Conservation (phyloP, 805 yeast species). For the Kluyveromyces siamensis region DNA sequence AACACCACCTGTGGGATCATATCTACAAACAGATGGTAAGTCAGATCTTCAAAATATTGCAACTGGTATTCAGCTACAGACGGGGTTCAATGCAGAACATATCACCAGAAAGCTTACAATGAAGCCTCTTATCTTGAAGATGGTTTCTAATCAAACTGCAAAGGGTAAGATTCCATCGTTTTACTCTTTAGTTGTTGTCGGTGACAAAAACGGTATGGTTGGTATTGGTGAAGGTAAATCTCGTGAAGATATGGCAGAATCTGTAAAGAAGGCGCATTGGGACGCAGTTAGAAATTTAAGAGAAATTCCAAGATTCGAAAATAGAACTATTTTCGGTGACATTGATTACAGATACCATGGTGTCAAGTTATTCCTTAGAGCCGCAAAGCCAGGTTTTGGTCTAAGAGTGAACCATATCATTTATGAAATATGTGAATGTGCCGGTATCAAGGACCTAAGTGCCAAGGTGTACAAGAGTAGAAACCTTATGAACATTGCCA, state of each 20-base stretch:
- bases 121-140: slow-evolving; percentile 62
- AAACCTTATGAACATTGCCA: slow-evolving; percentile 90
- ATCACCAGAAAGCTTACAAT: slow-evolving; percentile 47
- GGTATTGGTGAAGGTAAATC: slow-evolving; percentile 96
- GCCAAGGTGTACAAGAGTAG: slow-evolving; percentile 89
- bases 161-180: slow-evolving; percentile 82
- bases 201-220: slow-evolving; percentile 87
- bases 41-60: slow-evolving; percentile 30
- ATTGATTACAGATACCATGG: slow-evolving; percentile 81
- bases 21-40: slow-evolving; percentile 8
- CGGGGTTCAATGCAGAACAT: slow-evolving; percentile 58
- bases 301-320: slow-evolving; percentile 78
- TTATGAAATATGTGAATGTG: slow-evolving; percentile 84
- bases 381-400: slow-evolving; percentile 92
- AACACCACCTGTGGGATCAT: slow-evolving; percentile 22
- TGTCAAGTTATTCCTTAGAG: slow-evolving; percentile 67
- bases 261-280: slow-evolving; percentile 83
- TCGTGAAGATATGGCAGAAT: slow-evolving; percentile 62
- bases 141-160: slow-evolving; percentile 85
- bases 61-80: slow-evolving; percentile 47
- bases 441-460: slow-evolving; percentile 87
- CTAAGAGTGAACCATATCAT: slow-evolving; percentile 84
- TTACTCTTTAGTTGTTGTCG: slow-evolving; percentile 81
- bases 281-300: slow-evolving; percentile 81
- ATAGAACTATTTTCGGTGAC: slow-evolving; percentile 83